phyloP scores from a whole-genome alignment of 2,329 filamentous ascomycete species.

The Trichoderma endophyticum region DNA sequence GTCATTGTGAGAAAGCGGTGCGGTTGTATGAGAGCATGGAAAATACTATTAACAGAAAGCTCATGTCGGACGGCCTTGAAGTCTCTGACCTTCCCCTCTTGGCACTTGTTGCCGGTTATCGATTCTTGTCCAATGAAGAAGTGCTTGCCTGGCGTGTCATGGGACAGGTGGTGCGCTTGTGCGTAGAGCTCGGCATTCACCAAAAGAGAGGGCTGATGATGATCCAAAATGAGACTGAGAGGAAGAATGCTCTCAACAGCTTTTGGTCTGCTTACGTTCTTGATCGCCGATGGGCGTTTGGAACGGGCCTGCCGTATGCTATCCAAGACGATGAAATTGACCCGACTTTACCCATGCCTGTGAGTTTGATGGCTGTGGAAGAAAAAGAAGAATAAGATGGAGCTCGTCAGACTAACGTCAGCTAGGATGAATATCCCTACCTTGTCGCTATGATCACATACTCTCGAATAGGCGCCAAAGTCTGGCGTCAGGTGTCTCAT shows the following conservation, averaged over 20 bases:
- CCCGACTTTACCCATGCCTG: slow-evolving; percentile 71
- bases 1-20: slow-evolving; percentile 70
- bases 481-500: slow-evolving; percentile 77
- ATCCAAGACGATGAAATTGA: slow-evolving; percentile 86
- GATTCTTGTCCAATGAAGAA: slow-evolving; percentile 85
- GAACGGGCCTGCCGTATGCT: slow-evolving; percentile 82
- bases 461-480: slow-evolving; percentile 76
- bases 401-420: neutral
- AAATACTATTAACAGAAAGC: slow-evolving; percentile 62
- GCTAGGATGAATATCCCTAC: slow-evolving; percentile 60
- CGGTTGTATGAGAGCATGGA: slow-evolving; percentile 75
- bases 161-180: slow-evolving; percentile 76
- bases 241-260: slow-evolving; percentile 64
- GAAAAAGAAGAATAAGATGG: neutral
- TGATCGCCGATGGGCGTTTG: slow-evolving; percentile 84
- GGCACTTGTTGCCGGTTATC: slow-evolving; percentile 59
- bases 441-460: slow-evolving; percentile 82
- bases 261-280: slow-evolving; percentile 88
- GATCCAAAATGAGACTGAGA: slow-evolving; percentile 66
- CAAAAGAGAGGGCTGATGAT: slow-evolving; percentile 68
- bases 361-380: slow-evolving; percentile 41
- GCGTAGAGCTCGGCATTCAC: slow-evolving; percentile 79
- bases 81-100: slow-evolving; percentile 49
- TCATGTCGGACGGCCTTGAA: slow-evolving; percentile 52
- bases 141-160: slow-evolving; percentile 82